These are phyloP conservation scores for Aspergillus novofumigatus DNA, from an alignment of 2,329 filamentous ascomycete species.

Conservation along the genomic window DNA sequence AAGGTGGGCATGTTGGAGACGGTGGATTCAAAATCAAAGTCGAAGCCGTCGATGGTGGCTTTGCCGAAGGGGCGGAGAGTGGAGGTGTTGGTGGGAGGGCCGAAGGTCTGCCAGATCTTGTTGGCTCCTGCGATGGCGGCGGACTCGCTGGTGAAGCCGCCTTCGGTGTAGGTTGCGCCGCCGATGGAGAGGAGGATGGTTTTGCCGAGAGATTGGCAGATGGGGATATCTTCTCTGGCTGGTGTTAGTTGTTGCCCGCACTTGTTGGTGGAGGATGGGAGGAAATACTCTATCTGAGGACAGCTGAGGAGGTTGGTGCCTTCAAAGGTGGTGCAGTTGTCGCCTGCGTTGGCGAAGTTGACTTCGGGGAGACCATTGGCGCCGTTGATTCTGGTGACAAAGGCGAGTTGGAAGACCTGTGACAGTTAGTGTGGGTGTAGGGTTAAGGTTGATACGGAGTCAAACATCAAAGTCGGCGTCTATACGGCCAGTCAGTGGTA, in stretches of 20 bases:
- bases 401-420: constrained; percentile 61
- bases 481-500: constrained; percentile 13
- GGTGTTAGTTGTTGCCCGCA: background rate
- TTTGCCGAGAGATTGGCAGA: constrained; percentile 64
- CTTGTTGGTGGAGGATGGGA: background rate
- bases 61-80: constrained; percentile 62
- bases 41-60: constrained; percentile 67
- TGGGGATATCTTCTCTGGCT: constrained; percentile 43
- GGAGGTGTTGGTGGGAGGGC: constrained; percentile 47
- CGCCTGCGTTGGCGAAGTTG: constrained; percentile 63
- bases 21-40: constrained; percentile 67
- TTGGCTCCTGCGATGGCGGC: constrained; percentile 56
- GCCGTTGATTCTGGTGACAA: constrained; percentile 55
- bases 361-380: constrained; percentile 48
- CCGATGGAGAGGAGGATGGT: constrained; percentile 70
- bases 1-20: constrained; percentile 60
- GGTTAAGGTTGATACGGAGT: background rate
- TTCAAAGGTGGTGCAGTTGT: constrained; percentile 56
- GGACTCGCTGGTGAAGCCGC: constrained; percentile 54
- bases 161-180: constrained; percentile 66
- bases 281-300: constrained; percentile 57
- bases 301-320: constrained; percentile 59
- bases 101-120: constrained; percentile 67
- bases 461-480: constrained; percentile 26
- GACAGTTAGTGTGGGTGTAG: constrained; percentile 1